Conservation (phyloP, 2,329 filamentous ascomycete genomes). For the Colletotrichum salicis region DNA sequence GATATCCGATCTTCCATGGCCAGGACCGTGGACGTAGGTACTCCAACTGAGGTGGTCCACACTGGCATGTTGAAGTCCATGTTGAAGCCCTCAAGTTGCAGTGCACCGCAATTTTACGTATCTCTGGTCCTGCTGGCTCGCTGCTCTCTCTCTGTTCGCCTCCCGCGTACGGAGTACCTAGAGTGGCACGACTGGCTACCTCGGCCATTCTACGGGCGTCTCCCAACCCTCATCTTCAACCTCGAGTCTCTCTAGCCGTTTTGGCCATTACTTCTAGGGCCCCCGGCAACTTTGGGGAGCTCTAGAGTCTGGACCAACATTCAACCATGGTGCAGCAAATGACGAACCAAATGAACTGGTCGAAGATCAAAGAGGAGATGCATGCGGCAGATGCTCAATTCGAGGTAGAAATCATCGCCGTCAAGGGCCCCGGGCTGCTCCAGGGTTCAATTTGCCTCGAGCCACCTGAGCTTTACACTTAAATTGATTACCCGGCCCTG, state of each 20-base stretch:
- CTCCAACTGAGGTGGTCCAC: neutral
- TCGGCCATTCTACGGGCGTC: conserved; percentile 12
- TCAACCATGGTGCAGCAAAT: conserved; percentile 11
- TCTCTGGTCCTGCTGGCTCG: conserved; percentile 7
- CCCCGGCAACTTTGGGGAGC: conserved; percentile 3
- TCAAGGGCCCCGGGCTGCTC: neutral
- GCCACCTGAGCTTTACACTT: conserved; percentile 22
- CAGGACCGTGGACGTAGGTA: conserved; percentile 4
- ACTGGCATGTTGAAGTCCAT: neutral
- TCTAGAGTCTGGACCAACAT: conserved; percentile 6
- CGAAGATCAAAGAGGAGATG: neutral
- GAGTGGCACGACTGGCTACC: conserved; percentile 3
- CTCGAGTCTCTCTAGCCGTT: neutral
- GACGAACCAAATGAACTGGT: neutral
- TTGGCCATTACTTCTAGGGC: neutral
- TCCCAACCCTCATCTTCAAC: conserved; percentile 10
- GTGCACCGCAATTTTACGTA: conserved; percentile 10
- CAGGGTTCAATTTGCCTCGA: conserved; percentile 16
- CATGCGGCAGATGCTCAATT: conserved; percentile 8
- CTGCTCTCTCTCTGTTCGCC: neutral
- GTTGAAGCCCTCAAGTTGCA: conserved; percentile 12
- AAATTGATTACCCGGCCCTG: conserved; percentile 25
- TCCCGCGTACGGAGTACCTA: too few species aligned
- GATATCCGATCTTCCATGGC: conserved; percentile 7
- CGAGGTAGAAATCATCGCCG: conserved; percentile 6